Evolutionary conservation across 768 basidiomycete genomes (phyloP).

Genomic region (Mycena leptocephala): DNA sequence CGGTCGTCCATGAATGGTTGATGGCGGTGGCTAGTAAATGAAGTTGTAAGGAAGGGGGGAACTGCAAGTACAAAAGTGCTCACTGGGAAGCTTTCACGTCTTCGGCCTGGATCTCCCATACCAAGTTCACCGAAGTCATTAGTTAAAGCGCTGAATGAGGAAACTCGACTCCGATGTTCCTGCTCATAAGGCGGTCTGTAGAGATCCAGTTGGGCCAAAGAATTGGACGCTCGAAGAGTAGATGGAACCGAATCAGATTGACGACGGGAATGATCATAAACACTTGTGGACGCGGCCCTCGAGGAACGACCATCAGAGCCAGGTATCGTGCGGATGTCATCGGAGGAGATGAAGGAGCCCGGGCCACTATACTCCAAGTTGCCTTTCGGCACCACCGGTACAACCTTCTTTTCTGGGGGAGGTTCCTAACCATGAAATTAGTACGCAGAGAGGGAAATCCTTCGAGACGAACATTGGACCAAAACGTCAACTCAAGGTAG

Average conservation of each 20-base stretch:
- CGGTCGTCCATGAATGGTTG: slow-evolving; percentile 31
- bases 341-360: slow-evolving; percentile 79
- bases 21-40: slow-evolving; percentile 13
- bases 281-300: slow-evolving; percentile 50
- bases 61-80: slow-evolving; percentile 42
- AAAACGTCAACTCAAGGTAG: slow-evolving; percentile 97
- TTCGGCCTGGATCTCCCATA: slow-evolving; percentile 61
- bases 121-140: slow-evolving; percentile 80
- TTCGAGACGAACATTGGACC: slow-evolving; percentile 83
- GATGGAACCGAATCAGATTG: slow-evolving; percentile 72
- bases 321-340: slow-evolving; percentile 48
- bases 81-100: slow-evolving; percentile 76
- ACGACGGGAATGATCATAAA: slow-evolving; percentile 56
- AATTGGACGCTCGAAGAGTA: slow-evolving; percentile 74
- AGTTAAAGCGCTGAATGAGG: slow-evolving; percentile 69
- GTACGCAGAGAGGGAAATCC: not conserved
- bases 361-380: slow-evolving; percentile 84
- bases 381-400: slow-evolving; percentile 64
- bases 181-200: slow-evolving; percentile 86
- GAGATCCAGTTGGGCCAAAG: slow-evolving; percentile 74
- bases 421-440: slow-evolving; percentile 69
- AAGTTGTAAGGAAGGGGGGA: not conserved
- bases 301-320: slow-evolving; percentile 44
- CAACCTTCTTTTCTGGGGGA: slow-evolving; percentile 79
- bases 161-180: slow-evolving; percentile 49